phyloP scores from a whole-genome alignment of 2,329 filamentous ascomycete species.

The Pleoardoris graminearum region DNA sequence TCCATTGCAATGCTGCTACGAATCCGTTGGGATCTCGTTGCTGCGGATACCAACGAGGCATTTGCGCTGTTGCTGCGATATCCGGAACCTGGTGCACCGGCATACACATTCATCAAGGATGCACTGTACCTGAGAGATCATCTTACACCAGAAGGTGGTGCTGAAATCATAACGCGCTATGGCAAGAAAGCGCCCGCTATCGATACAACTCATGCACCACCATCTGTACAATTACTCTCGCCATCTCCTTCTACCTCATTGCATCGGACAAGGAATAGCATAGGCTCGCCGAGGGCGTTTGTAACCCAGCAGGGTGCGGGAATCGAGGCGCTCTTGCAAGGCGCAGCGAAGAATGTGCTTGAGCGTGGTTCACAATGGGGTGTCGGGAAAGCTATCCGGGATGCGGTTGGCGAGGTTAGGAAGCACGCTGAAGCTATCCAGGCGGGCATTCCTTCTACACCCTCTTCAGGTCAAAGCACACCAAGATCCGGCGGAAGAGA shows the following conservation, averaged over 20 bases:
- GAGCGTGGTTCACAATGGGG: slow-evolving; percentile 75
- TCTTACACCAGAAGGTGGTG: slow-evolving; percentile 64
- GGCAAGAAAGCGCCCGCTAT: slow-evolving; percentile 53
- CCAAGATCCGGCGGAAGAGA: slow-evolving; percentile 42
- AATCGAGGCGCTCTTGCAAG: slow-evolving; percentile 73
- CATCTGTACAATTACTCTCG: slow-evolving; percentile 35
- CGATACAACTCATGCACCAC: slow-evolving; percentile 23
- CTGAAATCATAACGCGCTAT: slow-evolving; percentile 71
- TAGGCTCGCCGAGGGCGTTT: slow-evolving; percentile 34
- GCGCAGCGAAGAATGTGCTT: slow-evolving; percentile 74
- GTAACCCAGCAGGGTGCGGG: slow-evolving; percentile 41
- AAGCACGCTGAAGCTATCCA: slow-evolving; percentile 74
- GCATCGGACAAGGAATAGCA: slow-evolving; percentile 31
- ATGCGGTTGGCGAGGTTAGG: slow-evolving; percentile 76
- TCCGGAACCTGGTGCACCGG: slow-evolving; percentile 66
- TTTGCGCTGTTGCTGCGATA: slow-evolving; percentile 84
- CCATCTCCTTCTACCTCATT: slow-evolving; percentile 28
- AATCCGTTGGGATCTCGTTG: slow-evolving; percentile 85
- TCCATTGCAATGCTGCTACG: slow-evolving; percentile 92
- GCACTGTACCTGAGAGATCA: slow-evolving; percentile 74
- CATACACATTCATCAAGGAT: slow-evolving; percentile 83
- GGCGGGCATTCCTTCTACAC: slow-evolving; percentile 25
- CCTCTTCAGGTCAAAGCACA: slow-evolving; percentile 28
- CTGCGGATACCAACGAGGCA: slow-evolving; percentile 84
- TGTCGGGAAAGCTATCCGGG: slow-evolving; percentile 79